Percentiles rank a stretch among this genome's conserved stretches.
Evolutionary conservation across 306 rosid species (phyloP).

Genomic region (Sechiopsis laciniata): DNA sequence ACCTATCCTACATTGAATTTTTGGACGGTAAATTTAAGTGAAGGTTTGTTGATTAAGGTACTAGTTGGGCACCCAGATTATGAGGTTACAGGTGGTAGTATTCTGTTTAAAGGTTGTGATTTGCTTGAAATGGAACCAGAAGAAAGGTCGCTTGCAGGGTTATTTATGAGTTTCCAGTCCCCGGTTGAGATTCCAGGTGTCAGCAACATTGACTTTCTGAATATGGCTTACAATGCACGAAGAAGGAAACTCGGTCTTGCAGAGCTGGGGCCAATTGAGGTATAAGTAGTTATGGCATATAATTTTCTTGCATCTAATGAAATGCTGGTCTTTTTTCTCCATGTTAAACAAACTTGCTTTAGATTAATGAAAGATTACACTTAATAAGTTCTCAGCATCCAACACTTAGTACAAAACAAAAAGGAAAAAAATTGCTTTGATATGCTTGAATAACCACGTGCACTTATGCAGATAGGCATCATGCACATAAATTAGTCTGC

Average conservation of each 20-base stretch:
- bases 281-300: background rate
- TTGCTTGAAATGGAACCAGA: slow-evolving; percentile 84
- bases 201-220: slow-evolving; percentile 69
- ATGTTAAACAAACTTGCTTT: background rate
- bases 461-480: background rate
- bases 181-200: slow-evolving; percentile 93
- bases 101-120: slow-evolving; percentile 65
- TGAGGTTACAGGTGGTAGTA: slow-evolving; percentile 75
- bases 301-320: background rate
- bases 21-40: background rate
- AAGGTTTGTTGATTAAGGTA: slow-evolving; percentile 35
- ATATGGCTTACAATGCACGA: slow-evolving; percentile 89
- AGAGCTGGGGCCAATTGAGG: slow-evolving; percentile 89
- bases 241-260: slow-evolving; percentile 66
- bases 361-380: background rate
- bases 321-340: background rate
- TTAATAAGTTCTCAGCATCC: background rate
- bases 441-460: background rate
- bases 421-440: background rate
- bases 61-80: slow-evolving; percentile 94
- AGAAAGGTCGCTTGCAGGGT: slow-evolving; percentile 74
- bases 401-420: background rate
- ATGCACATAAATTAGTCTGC: background rate
- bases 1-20: background rate
- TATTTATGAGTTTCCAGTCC: slow-evolving; percentile 93